Base-by-base conservation (phyloP, 148 eudicot genomes). In the Vaccinium vitisidaea region DNA sequence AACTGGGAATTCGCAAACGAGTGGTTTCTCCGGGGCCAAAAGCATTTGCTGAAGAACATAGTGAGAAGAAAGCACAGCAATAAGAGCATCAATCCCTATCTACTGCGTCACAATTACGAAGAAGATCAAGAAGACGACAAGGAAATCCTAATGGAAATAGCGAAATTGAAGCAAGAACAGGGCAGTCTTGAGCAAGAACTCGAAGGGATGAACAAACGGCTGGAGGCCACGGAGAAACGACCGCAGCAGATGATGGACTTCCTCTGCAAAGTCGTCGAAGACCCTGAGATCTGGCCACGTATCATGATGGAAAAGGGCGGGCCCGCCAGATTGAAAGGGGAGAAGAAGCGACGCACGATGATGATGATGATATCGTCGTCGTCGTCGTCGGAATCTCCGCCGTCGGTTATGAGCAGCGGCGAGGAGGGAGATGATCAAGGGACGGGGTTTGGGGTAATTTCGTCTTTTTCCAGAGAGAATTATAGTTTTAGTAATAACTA, bases 201-300 rank as follows among this genome's bases (percentile, higher is more conserved):
- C 0, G 84, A 86, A 55, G 87, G 88, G 1, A 95, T 95, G 95
- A 91, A 85, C 85, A 88, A 59, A 80, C 82, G 98, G 74, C 81
- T 95, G 0, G 98, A 94, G 69, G 92, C 90, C 11, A 93, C 96
- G 0, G 98, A 95, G 88, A 88, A 88, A n/a, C 92, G 98, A 9
- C 98, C 98, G 3, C 91, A 94, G 10, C 97, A 95, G 78, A 94
- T 95, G 94, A 92, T 95, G 95, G 83, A 88, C 12, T 95, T 95
- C 82, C 84, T 95, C 1, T 86, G 86, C 49, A 90, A 91, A 86
- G 90, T 95, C 15, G 94, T 86, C 8, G 90, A 94, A 13, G 96
- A 95, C 39, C 98, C 98, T 5, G 90, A 92, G 5, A 88, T 95
- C 53, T 52, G 94, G 21, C 88, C 95, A 0, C 90, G 94, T 13